A percentile compares a stretch with the other conserved stretches of the same genome.
Conservation (phyloP, 2,329 filamentous ascomycete species). For the Aspergillus fischeri region DNA sequence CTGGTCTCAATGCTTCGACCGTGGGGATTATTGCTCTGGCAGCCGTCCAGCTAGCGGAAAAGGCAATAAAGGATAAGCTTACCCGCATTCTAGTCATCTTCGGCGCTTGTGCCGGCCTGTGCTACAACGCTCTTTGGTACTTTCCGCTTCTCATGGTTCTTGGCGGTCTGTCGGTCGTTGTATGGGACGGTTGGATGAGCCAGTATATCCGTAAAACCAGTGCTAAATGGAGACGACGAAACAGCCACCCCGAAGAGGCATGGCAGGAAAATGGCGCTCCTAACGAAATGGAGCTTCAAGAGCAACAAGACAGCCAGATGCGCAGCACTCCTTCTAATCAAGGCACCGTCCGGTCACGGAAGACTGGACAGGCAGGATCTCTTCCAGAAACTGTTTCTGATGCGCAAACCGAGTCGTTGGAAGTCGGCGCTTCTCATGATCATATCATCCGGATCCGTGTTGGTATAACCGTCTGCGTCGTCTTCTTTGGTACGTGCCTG, state of each 20-base stretch:
- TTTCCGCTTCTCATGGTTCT: constrained; percentile 62
- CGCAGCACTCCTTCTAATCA: background rate
- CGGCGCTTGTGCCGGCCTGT: constrained; percentile 59
- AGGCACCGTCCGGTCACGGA: constrained; percentile 7
- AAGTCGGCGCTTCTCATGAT: constrained; percentile 9
- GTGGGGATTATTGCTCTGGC: constrained; percentile 70
- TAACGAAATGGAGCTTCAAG: constrained; percentile 9
- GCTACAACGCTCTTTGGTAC: constrained; percentile 72
- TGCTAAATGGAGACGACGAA: constrained; percentile 15
- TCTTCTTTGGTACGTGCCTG: constrained; percentile 47
- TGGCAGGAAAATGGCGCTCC: constrained; percentile 9
- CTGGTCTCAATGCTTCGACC: constrained; percentile 66
- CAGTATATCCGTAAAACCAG: constrained; percentile 38
- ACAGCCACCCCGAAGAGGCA: constrained; percentile 7
- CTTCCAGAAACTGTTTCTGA: constrained; percentile 1
- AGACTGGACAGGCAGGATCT: background rate
- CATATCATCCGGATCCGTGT: constrained; percentile 35
- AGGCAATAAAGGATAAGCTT: constrained; percentile 62
- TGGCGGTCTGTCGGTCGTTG: constrained; percentile 50
- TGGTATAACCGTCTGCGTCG: constrained; percentile 34
- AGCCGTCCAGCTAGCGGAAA: constrained; percentile 63
- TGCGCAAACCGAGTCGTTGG: background rate
- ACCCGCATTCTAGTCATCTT: constrained; percentile 62
- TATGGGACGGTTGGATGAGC: constrained; percentile 55
- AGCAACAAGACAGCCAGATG: constrained; percentile 5